These are phyloP conservation scores for Alternaria incomplexa DNA, from an alignment of 2,329 filamentous ascomycete species.

Conservation along the genomic window DNA sequence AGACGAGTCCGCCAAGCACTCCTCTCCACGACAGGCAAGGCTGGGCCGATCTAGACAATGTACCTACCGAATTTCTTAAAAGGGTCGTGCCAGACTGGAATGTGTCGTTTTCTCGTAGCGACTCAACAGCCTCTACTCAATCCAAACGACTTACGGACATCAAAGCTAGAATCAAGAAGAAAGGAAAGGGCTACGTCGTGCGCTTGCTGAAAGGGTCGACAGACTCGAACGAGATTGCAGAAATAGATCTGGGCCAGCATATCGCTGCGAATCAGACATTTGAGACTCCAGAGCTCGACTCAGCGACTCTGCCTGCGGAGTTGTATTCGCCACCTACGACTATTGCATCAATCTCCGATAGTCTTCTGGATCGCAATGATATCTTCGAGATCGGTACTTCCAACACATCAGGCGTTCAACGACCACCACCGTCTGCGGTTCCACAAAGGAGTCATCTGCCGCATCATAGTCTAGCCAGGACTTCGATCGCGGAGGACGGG, in stretches of 20 bases:
- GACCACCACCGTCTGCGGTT: background rate
- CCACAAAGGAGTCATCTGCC: background rate
- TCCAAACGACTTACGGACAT: conserved; percentile 36
- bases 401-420: conserved; percentile 24
- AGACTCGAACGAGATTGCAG: conserved; percentile 34
- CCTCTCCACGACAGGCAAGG: conserved; percentile 33
- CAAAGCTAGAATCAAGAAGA: conserved; percentile 43
- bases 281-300: conserved; percentile 27
- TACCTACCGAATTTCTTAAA: conserved; percentile 36
- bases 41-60: conserved; percentile 38
- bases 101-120: conserved; percentile 32
- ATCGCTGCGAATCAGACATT: background rate
- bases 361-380: background rate
- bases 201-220: conserved; percentile 35
- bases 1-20: conserved; percentile 32
- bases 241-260: conserved; percentile 31
- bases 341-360: background rate
- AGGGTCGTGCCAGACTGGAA: conserved; percentile 42
- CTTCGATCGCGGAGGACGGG: conserved; percentile 30
- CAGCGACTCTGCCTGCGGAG: conserved; percentile 18
- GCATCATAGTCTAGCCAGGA: background rate
- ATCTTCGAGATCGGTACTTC: conserved; percentile 38
- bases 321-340: conserved; percentile 18
- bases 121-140: conserved; percentile 33
- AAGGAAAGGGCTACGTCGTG: conserved; percentile 41